Percentiles rank a stretch among this genome's conserved stretches.
Evolutionary conservation across 768 basidiomycete genomes (phyloP).

Genomic region (Termitomyces sp.): DNA sequence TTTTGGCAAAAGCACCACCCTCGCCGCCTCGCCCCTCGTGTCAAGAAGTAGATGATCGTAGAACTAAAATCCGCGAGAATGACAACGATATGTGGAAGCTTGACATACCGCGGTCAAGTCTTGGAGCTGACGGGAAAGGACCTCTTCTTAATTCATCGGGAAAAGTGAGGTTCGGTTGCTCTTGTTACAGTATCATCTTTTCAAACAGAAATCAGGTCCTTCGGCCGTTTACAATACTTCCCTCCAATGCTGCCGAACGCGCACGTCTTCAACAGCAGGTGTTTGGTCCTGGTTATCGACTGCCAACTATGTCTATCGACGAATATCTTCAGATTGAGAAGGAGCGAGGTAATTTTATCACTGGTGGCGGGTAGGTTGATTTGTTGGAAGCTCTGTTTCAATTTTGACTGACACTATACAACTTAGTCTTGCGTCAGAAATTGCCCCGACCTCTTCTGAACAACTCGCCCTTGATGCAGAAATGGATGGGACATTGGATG

Average conservation of each 20-base stretch:
- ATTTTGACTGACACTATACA: constrained; percentile 4
- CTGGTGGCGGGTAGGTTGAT: constrained; percentile 73
- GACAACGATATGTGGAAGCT: constrained; percentile 68
- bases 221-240: constrained; percentile 89
- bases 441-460: constrained; percentile 67
- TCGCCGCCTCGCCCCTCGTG: constrained; percentile 23
- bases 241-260: constrained; percentile 62
- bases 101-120: constrained; percentile 44
- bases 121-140: constrained; percentile 45
- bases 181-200: neutral
- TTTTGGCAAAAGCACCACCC: constrained; percentile 54
- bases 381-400: neutral
- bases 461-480: constrained; percentile 76
- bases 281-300: constrained; percentile 74
- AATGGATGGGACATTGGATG: constrained; percentile 70
- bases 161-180: constrained; percentile 43
- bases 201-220: constrained; percentile 52
- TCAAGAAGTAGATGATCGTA: constrained; percentile 27
- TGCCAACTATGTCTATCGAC: constrained; percentile 95
- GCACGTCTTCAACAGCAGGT: constrained; percentile 72
- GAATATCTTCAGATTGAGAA: constrained; percentile 88
- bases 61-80: constrained; percentile 30
- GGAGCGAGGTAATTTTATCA: constrained; percentile 79
- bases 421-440: constrained; percentile 59
- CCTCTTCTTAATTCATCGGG: constrained; percentile 71